Evolutionary conservation across 202 grass and related monocot species (phyloP).

Genomic region (Schoenoplectus tabernaemontani): DNA sequence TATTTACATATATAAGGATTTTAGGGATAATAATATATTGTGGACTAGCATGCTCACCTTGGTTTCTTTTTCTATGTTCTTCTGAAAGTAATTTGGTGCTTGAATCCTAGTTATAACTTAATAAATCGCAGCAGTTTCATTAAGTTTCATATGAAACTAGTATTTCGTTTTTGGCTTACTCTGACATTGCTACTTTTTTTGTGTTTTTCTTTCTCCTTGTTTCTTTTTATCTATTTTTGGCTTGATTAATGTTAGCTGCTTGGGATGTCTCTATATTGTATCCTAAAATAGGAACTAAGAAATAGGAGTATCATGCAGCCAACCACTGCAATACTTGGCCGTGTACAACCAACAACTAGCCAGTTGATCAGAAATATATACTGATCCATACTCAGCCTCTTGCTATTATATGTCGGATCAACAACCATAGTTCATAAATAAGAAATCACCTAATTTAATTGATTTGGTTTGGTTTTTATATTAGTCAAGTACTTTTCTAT

Average conservation of each 20-base stretch:
- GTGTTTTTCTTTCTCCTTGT: neutral
- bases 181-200: neutral
- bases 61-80: neutral
- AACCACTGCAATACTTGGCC: neutral
- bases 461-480: neutral
- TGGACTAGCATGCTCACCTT: no score
- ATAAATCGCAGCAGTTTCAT: neutral
- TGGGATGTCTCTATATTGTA: neutral
- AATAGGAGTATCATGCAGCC: neutral
- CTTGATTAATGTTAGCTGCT: neutral
- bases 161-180: neutral
- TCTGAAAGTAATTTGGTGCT: neutral
- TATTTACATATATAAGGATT: no score
- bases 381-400: neutral
- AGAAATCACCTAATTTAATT: neutral
- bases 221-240: neutral
- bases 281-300: neutral
- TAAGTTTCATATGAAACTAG: neutral
- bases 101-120: neutral
- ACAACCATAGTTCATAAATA: neutral
- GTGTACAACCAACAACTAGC: neutral
- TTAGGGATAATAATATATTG: no score
- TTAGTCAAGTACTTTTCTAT: neutral
- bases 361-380: neutral
- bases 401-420: neutral